Evolutionary conservation across 345 rosid species (phyloP).

Genomic region (Atalantia buxifolia): DNA sequence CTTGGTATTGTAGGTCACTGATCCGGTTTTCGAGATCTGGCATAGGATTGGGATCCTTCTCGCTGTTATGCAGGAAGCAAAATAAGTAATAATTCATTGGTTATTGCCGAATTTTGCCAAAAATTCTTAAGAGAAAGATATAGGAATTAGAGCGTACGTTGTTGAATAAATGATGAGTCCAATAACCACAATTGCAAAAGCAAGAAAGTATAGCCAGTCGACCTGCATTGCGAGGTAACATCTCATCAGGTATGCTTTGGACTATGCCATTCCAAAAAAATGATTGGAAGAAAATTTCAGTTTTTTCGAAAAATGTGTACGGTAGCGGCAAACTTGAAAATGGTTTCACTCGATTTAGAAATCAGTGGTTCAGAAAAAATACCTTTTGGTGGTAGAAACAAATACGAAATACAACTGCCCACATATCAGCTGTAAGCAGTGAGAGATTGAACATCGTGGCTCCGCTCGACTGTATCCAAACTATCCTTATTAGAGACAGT

Average conservation of each 20-base stretch:
- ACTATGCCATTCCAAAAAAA: neutral
- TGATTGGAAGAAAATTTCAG: neutral
- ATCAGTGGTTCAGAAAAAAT: neutral
- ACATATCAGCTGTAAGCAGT: constrained; percentile 55
- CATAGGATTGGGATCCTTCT: constrained; percentile 17
- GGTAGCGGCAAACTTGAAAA: neutral
- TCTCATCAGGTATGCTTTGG: neutral
- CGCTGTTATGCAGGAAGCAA: constrained; percentile 15
- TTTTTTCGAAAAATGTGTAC: no score
- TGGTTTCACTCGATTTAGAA: neutral
- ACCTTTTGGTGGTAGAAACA: constrained; percentile 53
- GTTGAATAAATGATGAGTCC: constrained; percentile 46
- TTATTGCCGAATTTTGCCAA: neutral
- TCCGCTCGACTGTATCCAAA: constrained; percentile 43
- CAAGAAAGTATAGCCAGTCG: constrained; percentile 54
- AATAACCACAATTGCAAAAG: constrained; percentile 35
- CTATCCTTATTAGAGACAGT: neutral
- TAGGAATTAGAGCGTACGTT: constrained; percentile 21
- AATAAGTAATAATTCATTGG: neutral
- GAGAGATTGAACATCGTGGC: constrained; percentile 61
- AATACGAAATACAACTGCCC: constrained; percentile 52
- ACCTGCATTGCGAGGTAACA: constrained; percentile 32
- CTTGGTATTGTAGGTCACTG: constrained; percentile 16
- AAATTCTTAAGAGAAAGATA: neutral
- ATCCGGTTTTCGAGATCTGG: constrained; percentile 11